phyloP scores from a whole-genome alignment of 2,329 filamentous ascomycete species.

The Fusarium albidum region DNA sequence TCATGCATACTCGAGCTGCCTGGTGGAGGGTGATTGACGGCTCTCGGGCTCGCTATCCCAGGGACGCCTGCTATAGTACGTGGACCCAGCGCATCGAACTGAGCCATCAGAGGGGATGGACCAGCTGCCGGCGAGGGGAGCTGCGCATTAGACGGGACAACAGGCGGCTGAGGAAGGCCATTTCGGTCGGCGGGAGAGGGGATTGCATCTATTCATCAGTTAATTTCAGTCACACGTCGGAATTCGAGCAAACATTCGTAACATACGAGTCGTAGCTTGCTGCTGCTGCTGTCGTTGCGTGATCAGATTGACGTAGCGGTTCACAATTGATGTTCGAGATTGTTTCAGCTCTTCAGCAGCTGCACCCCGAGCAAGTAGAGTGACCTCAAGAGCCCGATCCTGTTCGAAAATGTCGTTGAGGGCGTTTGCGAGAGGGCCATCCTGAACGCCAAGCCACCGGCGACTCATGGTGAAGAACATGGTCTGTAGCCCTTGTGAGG shows the following conservation, averaged over 20 bases:
- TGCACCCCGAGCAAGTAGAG: slow-evolving; percentile 10
- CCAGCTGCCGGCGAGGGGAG: slow-evolving; percentile 3
- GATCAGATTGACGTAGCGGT: slow-evolving; percentile 19
- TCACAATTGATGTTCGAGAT: slow-evolving; percentile 13
- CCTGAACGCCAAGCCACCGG: slow-evolving; percentile 35
- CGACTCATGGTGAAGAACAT: slow-evolving; percentile 44
- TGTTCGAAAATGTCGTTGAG: slow-evolving; percentile 36
- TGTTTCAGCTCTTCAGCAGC: slow-evolving; percentile 11
- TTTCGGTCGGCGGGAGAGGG: slow-evolving; percentile 24
- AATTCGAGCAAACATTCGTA: neutral
- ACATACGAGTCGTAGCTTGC: slow-evolving; percentile 22
- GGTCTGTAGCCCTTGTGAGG: slow-evolving; percentile 34
- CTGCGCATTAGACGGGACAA: slow-evolving; percentile 9
- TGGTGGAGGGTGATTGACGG: slow-evolving; percentile 7
- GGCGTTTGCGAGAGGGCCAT: slow-evolving; percentile 20
- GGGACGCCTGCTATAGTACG: neutral
- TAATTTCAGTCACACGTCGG: slow-evolving; percentile 12
- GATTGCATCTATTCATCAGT: slow-evolving; percentile 13
- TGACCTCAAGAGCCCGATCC: slow-evolving; percentile 38
- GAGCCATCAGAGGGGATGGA: slow-evolving; percentile 10
- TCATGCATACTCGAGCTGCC: slow-evolving; percentile 11
- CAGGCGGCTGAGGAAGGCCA: slow-evolving; percentile 11
- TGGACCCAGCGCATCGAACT: slow-evolving; percentile 11
- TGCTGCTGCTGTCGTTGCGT: slow-evolving; percentile 8
- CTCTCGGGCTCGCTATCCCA: slow-evolving; percentile 12